These are phyloP conservation scores for Tarenaya hassleriana DNA, from an alignment of 345 rosid genomes.

Conservation along the genomic window DNA sequence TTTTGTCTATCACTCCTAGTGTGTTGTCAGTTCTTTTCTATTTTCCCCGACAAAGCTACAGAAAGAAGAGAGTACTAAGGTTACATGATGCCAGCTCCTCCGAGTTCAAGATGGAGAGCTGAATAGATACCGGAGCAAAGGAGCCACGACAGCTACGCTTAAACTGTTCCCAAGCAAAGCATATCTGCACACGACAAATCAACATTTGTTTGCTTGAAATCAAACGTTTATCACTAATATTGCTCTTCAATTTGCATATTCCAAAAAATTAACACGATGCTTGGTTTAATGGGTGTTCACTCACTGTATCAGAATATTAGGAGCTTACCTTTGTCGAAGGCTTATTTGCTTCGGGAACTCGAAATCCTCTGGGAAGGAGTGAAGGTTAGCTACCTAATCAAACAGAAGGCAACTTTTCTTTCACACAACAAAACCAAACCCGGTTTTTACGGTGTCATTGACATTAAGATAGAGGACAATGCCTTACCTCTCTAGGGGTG, in stretches of 20 bases:
- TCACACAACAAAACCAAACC: constrained; percentile 1
- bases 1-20: too few relatives aligned
- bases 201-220: too few relatives aligned
- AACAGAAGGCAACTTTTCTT: constrained; percentile 5
- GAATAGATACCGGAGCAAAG: constrained; percentile 66
- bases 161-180: constrained; percentile 93
- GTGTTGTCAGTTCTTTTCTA: too few relatives aligned
- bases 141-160: constrained; percentile 83
- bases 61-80: too few relatives aligned
- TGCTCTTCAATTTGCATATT: not conserved
- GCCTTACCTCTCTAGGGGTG: constrained; percentile 77
- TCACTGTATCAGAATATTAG: not conserved
- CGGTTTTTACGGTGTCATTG: not conserved
- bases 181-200: constrained; percentile 69
- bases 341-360: constrained; percentile 58
- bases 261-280: not conserved
- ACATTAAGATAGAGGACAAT: constrained; percentile 3
- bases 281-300: not conserved
- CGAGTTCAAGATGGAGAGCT: constrained; percentile 31
- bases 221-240: too few relatives aligned
- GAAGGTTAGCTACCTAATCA: constrained; percentile 80
- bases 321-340: constrained; percentile 66
- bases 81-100: too few relatives aligned
- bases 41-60: too few relatives aligned
- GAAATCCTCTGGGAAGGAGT: constrained; percentile 81